Conservation (phyloP, 176 grass and related monocot species). For the Bonia amplexicaulis region DNA sequence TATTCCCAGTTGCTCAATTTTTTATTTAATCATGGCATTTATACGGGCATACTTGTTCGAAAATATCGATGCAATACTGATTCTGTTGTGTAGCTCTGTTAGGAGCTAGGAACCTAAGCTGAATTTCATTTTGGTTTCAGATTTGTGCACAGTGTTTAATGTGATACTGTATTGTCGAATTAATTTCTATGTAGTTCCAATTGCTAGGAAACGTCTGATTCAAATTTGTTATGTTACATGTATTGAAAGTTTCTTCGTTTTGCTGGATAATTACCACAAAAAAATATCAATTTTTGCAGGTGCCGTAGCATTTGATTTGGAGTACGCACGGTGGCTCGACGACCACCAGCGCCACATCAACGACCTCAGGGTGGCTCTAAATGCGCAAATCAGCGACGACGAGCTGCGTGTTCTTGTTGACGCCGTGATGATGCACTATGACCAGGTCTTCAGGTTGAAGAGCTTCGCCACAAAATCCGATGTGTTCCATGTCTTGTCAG, state of each 20-base stretch:
- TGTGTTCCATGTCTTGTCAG: conserved; percentile 85
- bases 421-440: conserved; percentile 60
- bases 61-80: neutral
- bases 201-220: neutral
- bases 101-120: neutral
- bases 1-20: neutral
- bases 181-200: neutral
- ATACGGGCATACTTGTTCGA: neutral
- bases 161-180: neutral
- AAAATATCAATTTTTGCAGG: conserved; percentile 13
- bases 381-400: conserved; percentile 44
- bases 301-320: conserved; percentile 63
- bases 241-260: neutral
- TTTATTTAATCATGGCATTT: neutral
- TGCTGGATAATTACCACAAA: neutral
- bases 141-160: neutral
- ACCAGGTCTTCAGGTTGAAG: conserved; percentile 77
- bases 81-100: neutral
- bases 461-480: conserved; percentile 51
- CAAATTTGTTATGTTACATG: neutral
- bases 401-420: conserved; percentile 68
- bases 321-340: conserved; percentile 89
- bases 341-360: conserved; percentile 73
- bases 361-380: conserved; percentile 63
- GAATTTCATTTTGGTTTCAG: neutral